A percentile compares a stretch with the other conserved stretches of the same genome.
Evolutionary conservation across 345 rosid genomes (phyloP).

Genomic region (Salix koriyanagi): DNA sequence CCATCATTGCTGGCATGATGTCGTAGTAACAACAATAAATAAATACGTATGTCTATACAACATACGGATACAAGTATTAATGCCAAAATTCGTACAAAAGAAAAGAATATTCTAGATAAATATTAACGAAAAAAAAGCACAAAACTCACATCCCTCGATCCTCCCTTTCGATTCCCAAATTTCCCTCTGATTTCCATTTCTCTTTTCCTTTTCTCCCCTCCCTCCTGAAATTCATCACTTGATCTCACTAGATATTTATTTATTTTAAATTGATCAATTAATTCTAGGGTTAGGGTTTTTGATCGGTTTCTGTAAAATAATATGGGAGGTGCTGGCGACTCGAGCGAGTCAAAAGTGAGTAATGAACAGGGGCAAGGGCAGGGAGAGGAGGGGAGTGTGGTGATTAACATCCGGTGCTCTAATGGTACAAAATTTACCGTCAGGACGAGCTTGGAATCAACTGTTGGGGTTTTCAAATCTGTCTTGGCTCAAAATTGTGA

Average conservation of each 20-base stretch:
- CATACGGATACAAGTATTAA: not conserved
- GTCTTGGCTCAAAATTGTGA: constrained; percentile 60
- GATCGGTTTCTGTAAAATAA: not conserved
- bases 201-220: not conserved
- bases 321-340: constrained; percentile 63
- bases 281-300: constrained; percentile 20
- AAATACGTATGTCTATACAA: not conserved
- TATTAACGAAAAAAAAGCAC: not conserved
- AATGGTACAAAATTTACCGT: constrained; percentile 59
- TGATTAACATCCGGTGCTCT: constrained; percentile 58
- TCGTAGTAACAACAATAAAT: not conserved
- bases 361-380: constrained; percentile 9
- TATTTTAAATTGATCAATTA: not conserved
- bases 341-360: constrained; percentile 46
- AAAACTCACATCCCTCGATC: not conserved
- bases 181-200: not conserved
- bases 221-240: not conserved
- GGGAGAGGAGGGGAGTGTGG: constrained; percentile 29
- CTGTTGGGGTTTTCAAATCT: constrained; percentile 54
- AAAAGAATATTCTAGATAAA: not conserved
- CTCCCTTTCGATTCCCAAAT: not conserved
- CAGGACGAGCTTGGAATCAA: constrained; percentile 44
- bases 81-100: not conserved
- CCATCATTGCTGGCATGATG: too few species aligned
- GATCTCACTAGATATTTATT: not conserved